A percentile compares a stretch with the other conserved stretches of the same genome.
Conservation (phyloP, 169 alveolate genomes). For the Plasmodium gonderi region DNA sequence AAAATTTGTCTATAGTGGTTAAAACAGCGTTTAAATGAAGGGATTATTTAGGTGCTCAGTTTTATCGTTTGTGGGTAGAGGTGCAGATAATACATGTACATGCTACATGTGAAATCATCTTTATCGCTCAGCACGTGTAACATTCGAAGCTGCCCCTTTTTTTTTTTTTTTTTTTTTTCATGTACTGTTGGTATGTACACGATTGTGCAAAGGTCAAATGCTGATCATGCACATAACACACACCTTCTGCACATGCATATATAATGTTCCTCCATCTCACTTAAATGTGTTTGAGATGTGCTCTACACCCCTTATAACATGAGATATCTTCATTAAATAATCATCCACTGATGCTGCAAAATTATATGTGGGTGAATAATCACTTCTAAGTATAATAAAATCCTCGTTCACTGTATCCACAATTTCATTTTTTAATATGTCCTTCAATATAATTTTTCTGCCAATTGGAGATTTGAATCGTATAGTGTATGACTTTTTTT, state of each 20-base stretch:
- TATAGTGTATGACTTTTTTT: conserved; percentile 24
- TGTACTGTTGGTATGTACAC: no score
- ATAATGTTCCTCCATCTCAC: conserved; percentile 55
- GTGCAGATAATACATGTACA: no score
- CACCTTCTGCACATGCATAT: neutral
- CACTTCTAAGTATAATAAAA: conserved; percentile 81
- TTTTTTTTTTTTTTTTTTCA: no score
- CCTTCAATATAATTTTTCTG: conserved; percentile 50
- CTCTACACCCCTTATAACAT: conserved; percentile 87
- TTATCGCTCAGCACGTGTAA: no score
- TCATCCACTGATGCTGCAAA: conserved; percentile 88
- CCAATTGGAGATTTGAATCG: conserved; percentile 48
- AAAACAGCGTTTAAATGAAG: neutral
- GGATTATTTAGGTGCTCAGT: neutral
- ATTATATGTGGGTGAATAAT: conserved; percentile 87
- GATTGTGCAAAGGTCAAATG: no score
- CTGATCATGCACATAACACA: no score
- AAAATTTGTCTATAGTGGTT: conserved; percentile 52
- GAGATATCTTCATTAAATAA: conserved; percentile 83
- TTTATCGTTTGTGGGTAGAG: neutral
- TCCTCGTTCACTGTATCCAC: conserved; percentile 77
- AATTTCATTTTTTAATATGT: conserved; percentile 46
- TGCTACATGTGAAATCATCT: no score
- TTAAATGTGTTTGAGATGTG: conserved; percentile 83
- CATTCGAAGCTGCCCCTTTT: no score